Evolutionary conservation across 345 rosid species (phyloP).

Genomic region (Aquilaria yunnanensis): DNA sequence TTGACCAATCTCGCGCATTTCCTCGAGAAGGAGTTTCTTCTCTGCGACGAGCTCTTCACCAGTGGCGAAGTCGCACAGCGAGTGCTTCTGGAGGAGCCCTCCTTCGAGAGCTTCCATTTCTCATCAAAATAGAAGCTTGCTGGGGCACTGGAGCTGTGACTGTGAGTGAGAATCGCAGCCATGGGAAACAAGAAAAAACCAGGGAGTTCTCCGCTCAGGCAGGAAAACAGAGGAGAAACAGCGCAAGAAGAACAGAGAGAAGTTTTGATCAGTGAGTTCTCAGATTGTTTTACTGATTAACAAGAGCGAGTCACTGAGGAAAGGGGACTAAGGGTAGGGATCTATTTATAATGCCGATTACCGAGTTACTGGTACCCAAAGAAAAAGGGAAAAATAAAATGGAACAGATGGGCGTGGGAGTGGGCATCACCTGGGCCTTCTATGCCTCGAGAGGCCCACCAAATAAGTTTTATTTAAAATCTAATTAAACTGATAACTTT

Average conservation of each 20-base stretch:
- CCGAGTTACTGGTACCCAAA: neutral
- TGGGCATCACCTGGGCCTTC: constrained; percentile 51
- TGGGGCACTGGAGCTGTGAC: constrained; percentile 24
- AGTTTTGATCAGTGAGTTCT: constrained; percentile 13
- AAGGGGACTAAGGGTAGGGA: constrained; percentile 5
- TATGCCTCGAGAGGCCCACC: constrained; percentile 48
- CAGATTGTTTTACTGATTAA: constrained; percentile 12
- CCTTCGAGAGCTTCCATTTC: constrained; percentile 65
- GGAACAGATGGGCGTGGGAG: constrained; percentile 47
- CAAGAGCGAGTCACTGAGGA: constrained; percentile 16
- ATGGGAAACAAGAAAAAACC: constrained; percentile 11
- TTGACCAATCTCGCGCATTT: constrained; percentile 78
- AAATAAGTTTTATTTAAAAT: constrained; percentile 1
- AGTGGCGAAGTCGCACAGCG: constrained; percentile 27
- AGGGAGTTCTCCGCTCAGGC: neutral
- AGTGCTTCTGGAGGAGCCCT: constrained; percentile 46
- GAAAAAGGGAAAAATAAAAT: constrained; percentile 1
- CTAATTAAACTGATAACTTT: neutral
- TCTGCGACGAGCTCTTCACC: constrained; percentile 27
- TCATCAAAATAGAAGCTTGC: constrained; percentile 38
- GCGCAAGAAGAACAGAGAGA: constrained; percentile 7
- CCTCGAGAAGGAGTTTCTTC: constrained; percentile 67
- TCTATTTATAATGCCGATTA: constrained; percentile 37
- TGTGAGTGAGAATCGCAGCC: constrained; percentile 26
- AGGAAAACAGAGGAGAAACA: neutral